phyloP scores from a whole-genome alignment of 805 yeast species.

The Monosporozyma siamensis region DNA sequence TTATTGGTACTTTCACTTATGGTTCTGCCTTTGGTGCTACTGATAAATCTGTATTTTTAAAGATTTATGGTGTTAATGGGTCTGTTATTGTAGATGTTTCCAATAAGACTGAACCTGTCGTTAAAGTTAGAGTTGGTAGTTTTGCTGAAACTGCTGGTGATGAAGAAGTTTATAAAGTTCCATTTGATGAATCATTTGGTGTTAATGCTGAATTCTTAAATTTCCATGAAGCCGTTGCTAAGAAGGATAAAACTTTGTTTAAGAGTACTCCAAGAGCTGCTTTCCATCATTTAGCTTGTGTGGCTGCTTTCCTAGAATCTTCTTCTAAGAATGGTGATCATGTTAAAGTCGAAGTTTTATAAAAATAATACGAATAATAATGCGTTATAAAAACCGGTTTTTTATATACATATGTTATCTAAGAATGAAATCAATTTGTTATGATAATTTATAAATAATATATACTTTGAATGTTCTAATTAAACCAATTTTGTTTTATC shows the following conservation, averaged over 20 bases:
- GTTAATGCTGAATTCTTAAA: slow-evolving; percentile 45
- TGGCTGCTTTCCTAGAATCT: slow-evolving; percentile 77
- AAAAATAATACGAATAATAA: too few relatives aligned
- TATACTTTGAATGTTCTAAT: too few relatives aligned
- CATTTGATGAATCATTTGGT: slow-evolving; percentile 44
- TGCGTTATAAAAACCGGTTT: too few relatives aligned
- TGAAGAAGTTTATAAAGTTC: slow-evolving; percentile 30
- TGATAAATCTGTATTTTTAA: slow-evolving; percentile 55
- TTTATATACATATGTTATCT: too few relatives aligned
- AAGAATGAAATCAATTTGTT: too few relatives aligned
- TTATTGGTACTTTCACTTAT: slow-evolving; percentile 77
- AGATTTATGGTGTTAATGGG: slow-evolving; percentile 73
- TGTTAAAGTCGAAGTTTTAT: slow-evolving; percentile 35
- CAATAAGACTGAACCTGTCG: slow-evolving; percentile 31
- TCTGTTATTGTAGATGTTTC: slow-evolving; percentile 59
- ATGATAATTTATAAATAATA: too few relatives aligned
- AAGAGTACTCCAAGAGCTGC: slow-evolving; percentile 63
- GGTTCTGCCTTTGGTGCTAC: slow-evolving; percentile 83
- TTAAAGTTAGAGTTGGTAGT: slow-evolving; percentile 29
- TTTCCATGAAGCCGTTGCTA: slow-evolving; percentile 49
- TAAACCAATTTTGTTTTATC: too few relatives aligned
- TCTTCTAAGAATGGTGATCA: slow-evolving; percentile 44
- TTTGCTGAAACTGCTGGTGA: slow-evolving; percentile 21
- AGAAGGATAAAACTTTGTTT: slow-evolving; percentile 50
- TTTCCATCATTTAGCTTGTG: slow-evolving; percentile 86